A percentile compares a stretch with the other conserved stretches of the same genome.
Conservation (phyloP, 495 filamentous ascomycete species). For the Trichocladium antarcticum region DNA sequence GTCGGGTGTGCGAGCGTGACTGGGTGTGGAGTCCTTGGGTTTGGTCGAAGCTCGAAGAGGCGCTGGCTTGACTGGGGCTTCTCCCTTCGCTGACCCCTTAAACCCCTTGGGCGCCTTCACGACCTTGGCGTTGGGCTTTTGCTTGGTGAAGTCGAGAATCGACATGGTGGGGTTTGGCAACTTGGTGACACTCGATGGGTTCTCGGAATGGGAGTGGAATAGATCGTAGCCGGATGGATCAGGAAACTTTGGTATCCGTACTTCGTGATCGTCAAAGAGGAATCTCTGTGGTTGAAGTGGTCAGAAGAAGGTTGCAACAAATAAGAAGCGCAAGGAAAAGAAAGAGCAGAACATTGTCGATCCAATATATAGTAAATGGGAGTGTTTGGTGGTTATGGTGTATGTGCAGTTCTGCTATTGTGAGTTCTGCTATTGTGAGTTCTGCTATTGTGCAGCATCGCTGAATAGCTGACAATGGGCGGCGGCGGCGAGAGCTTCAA, state of each 20-base stretch:
- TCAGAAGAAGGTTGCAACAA: constrained; percentile 4
- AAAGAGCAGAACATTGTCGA: not conserved
- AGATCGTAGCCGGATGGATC: constrained; percentile 35
- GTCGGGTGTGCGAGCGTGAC: constrained; percentile 5
- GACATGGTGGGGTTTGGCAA: constrained; percentile 38
- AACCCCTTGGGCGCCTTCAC: constrained; percentile 20
- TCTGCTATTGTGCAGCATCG: constrained; percentile 8
- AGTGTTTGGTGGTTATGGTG: constrained; percentile 6
- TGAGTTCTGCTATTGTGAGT: not conserved
- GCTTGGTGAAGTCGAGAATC: constrained; percentile 33
- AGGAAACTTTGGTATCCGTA: constrained; percentile 25
- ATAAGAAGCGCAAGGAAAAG: not conserved
- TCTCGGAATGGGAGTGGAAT: constrained; percentile 28
- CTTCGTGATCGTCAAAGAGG: constrained; percentile 28
- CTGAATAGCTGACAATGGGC: constrained; percentile 14
- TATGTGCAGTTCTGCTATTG: not conserved
- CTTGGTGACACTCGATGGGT: constrained; percentile 23
- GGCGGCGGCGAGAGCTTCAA: constrained; percentile 11
- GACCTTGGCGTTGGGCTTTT: constrained; percentile 15
- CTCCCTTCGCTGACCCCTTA: not conserved
- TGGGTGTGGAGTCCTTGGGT: constrained; percentile 1
- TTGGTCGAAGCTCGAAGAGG: constrained; percentile 1
- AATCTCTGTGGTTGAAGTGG: constrained; percentile 26
- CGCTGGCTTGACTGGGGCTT: not conserved
- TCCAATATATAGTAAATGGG: not conserved